Evolutionary conservation across 1,284 basidiomycete species (phyloP), one percentile per base, ranked within the genome.

Genomic region (Athelia psychrophila): DNA sequence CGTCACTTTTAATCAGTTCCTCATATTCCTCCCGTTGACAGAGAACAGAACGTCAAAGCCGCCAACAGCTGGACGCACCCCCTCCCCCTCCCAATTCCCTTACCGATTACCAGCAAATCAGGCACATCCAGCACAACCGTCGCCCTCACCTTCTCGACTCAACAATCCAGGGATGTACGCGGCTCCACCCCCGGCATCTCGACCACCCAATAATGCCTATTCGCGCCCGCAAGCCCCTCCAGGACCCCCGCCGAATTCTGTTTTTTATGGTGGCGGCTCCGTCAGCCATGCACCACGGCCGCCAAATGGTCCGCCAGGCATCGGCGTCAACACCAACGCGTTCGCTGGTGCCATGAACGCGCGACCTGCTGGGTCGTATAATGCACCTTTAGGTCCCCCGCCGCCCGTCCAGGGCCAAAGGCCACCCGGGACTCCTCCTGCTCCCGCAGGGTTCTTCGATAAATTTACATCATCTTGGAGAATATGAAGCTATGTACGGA

Each of bases 71-170:
- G 69, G 64, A 72, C 24, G 33, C 58, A 19, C 46, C 24, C 20
- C 47, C 35, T 19, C 35, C 23, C 51, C 44, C 19, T 40, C 40
- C 48, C 36, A 51, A 56, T 42, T 49, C 19, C 24, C 50, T 5
- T n/a, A 42, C 19, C 52, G 47, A 47, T 48, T 56, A 4, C 56
- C 56, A 4, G 51, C 68, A 2, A 58, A 69, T 52, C 64, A 64
- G 57, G 58, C 60, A 20, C 69, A 72, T 48, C 66, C 69, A 6
- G 56, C 68, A 46, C 70, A 74, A 49, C 71, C 72, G 2, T 67
- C 74, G 3, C 75, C 77, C 1, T 75, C 75, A 3, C 75, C 74
- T 1, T 68, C 77, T 27, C 77, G 77, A 54, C 60, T 74, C 12
- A 74, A 72, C 56, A 77, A 76, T 53, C 73, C 74, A 15, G 49